Conservation (phyloP, 352 stramenopile genomes). For the Phytophthora megakarya region DNA sequence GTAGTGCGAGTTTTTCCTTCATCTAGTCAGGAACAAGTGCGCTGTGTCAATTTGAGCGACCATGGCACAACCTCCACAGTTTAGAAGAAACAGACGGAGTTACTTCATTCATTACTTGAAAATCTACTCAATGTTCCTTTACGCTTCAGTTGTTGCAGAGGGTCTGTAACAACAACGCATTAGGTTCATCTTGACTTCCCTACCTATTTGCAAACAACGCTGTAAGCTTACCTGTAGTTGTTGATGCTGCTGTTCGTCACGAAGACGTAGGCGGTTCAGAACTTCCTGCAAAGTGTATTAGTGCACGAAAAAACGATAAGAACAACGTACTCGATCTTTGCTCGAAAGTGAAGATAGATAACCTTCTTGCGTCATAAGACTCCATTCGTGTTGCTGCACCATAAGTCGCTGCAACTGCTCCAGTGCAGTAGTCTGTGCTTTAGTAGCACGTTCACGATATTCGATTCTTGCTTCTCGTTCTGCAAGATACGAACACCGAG, state of each 20-base stretch:
- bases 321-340: constrained; percentile 2
- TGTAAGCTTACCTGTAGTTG: not conserved
- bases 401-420: constrained; percentile 14
- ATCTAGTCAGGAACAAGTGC: constrained; percentile 5
- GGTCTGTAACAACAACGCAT: not conserved
- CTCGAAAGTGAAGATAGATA: not conserved
- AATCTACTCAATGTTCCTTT: constrained; percentile 25
- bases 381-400: constrained; percentile 11
- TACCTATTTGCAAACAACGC: too few species aligned
- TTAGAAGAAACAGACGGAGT: too few species aligned
- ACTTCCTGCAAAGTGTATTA: not conserved
- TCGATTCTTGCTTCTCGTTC: constrained; percentile 1
- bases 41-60: not conserved
- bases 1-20: constrained; percentile 51
- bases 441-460: constrained; percentile 10
- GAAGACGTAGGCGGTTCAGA: not conserved
- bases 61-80: not conserved
- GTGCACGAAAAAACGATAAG: not conserved
- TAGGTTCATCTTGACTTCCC: not conserved
- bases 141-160: constrained; percentile 34
- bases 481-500: constrained; percentile 2
- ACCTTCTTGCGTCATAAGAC: constrained; percentile 28
- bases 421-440: constrained; percentile 1
- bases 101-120: constrained; percentile 11
- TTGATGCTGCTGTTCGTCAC: not conserved